Evolutionary conservation across 257 asterid genomes (phyloP).

Genomic region (Capsicum baccatum): DNA sequence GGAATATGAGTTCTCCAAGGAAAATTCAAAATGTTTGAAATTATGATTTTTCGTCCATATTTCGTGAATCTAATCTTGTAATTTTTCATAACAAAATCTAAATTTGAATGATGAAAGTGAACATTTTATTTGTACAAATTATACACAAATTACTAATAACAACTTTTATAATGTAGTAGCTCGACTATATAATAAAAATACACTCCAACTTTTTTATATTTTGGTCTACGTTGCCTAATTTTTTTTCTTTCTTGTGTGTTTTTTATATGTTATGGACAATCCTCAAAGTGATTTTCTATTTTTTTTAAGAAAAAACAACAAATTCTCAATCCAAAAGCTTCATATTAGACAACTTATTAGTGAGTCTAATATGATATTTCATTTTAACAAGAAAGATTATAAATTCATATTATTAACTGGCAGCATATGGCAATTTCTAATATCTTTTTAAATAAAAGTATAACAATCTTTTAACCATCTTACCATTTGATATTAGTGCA

Average conservation of each 20-base stretch:
- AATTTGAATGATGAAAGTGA: no score
- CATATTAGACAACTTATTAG: background rate
- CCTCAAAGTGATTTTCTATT: background rate
- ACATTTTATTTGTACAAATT: no score
- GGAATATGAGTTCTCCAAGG: no score
- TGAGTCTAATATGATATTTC: background rate
- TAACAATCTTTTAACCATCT: background rate
- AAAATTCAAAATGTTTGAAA: no score
- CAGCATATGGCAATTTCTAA: background rate
- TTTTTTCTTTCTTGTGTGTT: background rate
- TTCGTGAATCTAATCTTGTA: no score
- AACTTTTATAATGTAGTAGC: no score
- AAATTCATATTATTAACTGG: no score
- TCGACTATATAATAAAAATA: background rate
- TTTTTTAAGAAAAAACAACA: background rate
- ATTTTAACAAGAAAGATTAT: no score
- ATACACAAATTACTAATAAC: no score
- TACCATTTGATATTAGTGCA: background rate
- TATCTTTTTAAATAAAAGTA: background rate
- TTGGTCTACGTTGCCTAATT: background rate
- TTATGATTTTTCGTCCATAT: no score
- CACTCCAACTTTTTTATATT: background rate
- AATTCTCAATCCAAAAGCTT: background rate
- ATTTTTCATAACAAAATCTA: no score
- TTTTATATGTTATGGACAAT: background rate